These are phyloP conservation scores for Chlorella sp. DNA, from an alignment of 139 green algal genomes.

Conservation along the genomic window DNA sequence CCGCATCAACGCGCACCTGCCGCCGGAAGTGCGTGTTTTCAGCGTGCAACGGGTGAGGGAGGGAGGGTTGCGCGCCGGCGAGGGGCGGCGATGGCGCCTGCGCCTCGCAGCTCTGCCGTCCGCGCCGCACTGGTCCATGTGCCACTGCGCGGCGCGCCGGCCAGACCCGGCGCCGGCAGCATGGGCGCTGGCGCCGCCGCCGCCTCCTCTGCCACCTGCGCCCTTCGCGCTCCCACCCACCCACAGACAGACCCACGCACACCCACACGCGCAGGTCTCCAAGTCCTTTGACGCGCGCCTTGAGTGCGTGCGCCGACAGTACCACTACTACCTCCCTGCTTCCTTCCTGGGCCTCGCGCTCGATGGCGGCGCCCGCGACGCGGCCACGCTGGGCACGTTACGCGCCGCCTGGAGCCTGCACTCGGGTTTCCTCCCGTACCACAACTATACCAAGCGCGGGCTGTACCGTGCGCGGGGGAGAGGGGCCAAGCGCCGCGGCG, in stretches of 20 bases:
- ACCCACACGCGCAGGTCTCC: no score
- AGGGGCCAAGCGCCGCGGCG: neutral
- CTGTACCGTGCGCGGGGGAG: slow-evolving; percentile 40
- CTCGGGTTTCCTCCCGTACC: slow-evolving; percentile 57
- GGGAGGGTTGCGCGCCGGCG: no score
- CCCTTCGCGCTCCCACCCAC: no score
- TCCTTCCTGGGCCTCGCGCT: slow-evolving; percentile 22
- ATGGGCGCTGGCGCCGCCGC: no score
- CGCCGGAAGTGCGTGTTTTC: slow-evolving; percentile 52
- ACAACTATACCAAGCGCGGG: slow-evolving; percentile 64
- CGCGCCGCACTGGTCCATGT: no score
- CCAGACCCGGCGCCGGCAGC: no score
- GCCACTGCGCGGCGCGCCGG: no score
- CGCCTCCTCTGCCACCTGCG: no score
- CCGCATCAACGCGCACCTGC: slow-evolving; percentile 67
- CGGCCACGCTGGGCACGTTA: slow-evolving; percentile 32
- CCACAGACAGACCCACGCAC: no score
- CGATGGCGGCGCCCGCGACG: slow-evolving; percentile 16
- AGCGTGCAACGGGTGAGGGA: slow-evolving; percentile 46
- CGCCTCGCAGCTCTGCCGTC: no score
- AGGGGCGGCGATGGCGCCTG: no score
- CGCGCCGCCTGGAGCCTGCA: slow-evolving; percentile 33
- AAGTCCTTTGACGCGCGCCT: slow-evolving; percentile 45
- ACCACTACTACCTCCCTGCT: slow-evolving; percentile 59
- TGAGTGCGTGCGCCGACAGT: slow-evolving; percentile 39